phyloP scores from a whole-genome alignment of 1,284 basidiomycete genomes.

The Blastosporella zonata region DNA sequence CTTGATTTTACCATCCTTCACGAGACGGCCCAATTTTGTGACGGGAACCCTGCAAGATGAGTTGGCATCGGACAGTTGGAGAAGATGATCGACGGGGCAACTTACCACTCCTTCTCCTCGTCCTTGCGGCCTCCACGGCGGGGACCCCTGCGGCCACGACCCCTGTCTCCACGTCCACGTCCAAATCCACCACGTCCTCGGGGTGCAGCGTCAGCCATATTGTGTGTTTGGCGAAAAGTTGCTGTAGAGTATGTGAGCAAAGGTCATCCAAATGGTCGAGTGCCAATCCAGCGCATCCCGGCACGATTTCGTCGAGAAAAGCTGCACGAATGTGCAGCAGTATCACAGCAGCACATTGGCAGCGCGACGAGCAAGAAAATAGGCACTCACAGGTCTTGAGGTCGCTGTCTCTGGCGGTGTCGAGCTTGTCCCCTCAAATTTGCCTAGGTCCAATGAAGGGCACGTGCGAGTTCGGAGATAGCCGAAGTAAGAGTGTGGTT shows the following conservation, averaged over 20 bases:
- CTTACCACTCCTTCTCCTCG: slow-evolving; percentile 99
- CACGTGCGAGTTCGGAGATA: slow-evolving; percentile 17
- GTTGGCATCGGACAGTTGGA: slow-evolving; percentile 2
- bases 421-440: slow-evolving; percentile 23
- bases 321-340: not conserved
- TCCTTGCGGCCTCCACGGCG: slow-evolving; percentile 97
- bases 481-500: slow-evolving; percentile 13
- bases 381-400: slow-evolving; percentile 28
- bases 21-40: slow-evolving; percentile 98
- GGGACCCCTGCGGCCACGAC: slow-evolving; percentile 85
- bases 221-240: slow-evolving; percentile 26
- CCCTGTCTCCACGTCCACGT: slow-evolving; percentile 85
- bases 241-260: slow-evolving; percentile 20
- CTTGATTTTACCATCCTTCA: slow-evolving; percentile 99
- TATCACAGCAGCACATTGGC: not conserved
- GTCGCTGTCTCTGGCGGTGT: slow-evolving; percentile 35
- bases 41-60: slow-evolving; percentile 79
- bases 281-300: slow-evolving; percentile 33
- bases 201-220: slow-evolving; percentile 72
- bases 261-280: slow-evolving; percentile 29
- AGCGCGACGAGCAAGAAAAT: slow-evolving; percentile 1
- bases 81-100: slow-evolving; percentile 17
- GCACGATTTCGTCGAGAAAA: slow-evolving; percentile 8
- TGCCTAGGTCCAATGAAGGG: slow-evolving; percentile 4
- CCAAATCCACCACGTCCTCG: slow-evolving; percentile 85